phyloP scores from a whole-genome alignment of 371 early-diverging fungal species.

The Paraphysoderma sedebokerense region DNA sequence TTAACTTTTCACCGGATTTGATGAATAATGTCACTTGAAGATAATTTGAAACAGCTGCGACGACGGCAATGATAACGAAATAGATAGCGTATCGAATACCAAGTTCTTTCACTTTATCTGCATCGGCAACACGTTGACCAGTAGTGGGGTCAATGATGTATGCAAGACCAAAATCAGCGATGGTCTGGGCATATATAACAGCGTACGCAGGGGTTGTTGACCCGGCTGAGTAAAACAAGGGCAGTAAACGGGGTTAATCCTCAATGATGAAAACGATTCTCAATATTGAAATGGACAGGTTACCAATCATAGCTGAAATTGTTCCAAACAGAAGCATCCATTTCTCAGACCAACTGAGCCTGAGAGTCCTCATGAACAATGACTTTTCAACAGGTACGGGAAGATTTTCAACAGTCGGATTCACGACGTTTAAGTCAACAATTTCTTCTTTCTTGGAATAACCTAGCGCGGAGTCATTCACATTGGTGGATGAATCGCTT shows the following conservation, averaged over 20 bases:
- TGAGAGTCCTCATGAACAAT: background rate
- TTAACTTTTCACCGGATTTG: slow-evolving; percentile 25
- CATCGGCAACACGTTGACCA: background rate
- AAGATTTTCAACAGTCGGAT: background rate
- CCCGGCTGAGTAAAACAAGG: too few species aligned
- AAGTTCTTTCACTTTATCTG: slow-evolving; percentile 1
- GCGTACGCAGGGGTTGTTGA: slow-evolving; percentile 1
- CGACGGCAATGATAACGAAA: slow-evolving; percentile 1
- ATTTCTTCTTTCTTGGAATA: background rate
- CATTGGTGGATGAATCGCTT: too few species aligned
- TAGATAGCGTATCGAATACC: background rate
- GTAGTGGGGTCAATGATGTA: too few species aligned
- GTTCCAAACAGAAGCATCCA: background rate
- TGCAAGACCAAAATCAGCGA: background rate
- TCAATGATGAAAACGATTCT: too few species aligned
- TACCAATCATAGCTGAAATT: background rate
- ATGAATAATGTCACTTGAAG: slow-evolving; percentile 2
- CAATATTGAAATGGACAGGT: background rate
- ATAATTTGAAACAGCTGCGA: slow-evolving; percentile 2
- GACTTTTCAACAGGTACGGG: background rate
- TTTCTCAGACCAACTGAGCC: background rate
- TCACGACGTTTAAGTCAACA: background rate
- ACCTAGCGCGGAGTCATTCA: too few species aligned
- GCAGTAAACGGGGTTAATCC: too few species aligned
- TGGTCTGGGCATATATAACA: slow-evolving; percentile 2